A percentile compares a stretch with the other conserved stretches of the same genome.
Conservation (phyloP, 495 filamentous ascomycete genomes). For the Hypomontagnella submonticulosa region DNA sequence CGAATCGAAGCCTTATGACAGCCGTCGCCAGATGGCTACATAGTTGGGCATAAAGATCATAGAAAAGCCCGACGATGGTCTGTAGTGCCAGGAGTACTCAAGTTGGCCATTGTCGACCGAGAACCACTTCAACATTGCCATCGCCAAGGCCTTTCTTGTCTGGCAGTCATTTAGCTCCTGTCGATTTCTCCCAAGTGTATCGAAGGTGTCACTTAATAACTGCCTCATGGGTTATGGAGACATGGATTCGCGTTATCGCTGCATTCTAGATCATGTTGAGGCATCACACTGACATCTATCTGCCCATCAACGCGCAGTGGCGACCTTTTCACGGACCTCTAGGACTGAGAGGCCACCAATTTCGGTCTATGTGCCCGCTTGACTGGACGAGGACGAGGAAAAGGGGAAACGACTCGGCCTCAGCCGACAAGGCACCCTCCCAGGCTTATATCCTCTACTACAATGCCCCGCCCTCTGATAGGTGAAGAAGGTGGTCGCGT, state of each 20-base stretch:
- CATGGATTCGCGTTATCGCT: background rate
- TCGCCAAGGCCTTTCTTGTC: background rate
- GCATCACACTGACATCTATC: slow-evolving; percentile 23
- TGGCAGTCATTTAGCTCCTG: background rate
- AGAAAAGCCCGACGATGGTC: slow-evolving; percentile 10
- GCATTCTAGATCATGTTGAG: slow-evolving; percentile 19
- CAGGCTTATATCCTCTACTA: slow-evolving; percentile 30
- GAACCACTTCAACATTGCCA: background rate
- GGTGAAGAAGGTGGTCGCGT: slow-evolving; percentile 29
- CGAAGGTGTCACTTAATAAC: slow-evolving; percentile 6
- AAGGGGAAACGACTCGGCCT: slow-evolving; percentile 11
- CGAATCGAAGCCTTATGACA: background rate
- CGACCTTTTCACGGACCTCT: slow-evolving; percentile 25
- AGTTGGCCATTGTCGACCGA: slow-evolving; percentile 6
- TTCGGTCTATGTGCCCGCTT: slow-evolving; percentile 23
- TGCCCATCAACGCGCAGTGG: slow-evolving; percentile 26
- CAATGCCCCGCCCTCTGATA: slow-evolving; percentile 25
- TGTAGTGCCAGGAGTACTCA: background rate
- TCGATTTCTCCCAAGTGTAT: background rate
- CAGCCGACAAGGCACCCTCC: slow-evolving; percentile 29
- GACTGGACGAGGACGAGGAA: slow-evolving; percentile 18
- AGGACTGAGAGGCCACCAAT: slow-evolving; percentile 27
- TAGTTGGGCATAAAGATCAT: background rate
- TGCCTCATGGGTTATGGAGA: background rate
- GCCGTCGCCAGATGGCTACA: slow-evolving; percentile 1